phyloP scores from a whole-genome alignment of 306 rosid species.

The Prunus dulcis region DNA sequence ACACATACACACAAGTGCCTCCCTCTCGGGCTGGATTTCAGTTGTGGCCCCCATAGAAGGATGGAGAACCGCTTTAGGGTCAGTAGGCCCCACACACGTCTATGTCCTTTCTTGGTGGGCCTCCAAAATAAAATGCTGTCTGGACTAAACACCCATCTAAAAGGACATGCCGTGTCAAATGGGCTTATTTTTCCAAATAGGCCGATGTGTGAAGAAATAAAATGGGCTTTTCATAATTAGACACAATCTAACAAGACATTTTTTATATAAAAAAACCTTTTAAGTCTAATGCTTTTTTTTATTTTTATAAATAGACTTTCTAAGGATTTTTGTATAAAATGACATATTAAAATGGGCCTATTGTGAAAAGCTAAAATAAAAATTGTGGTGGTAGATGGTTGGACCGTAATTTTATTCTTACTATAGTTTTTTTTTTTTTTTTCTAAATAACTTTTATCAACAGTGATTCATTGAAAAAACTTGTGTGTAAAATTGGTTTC shows the following conservation, averaged over 20 bases:
- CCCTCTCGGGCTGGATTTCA: neutral
- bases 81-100: neutral
- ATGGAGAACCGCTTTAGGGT: neutral
- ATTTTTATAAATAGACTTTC: too few species aligned
- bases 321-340: neutral
- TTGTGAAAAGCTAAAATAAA: neutral
- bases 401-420: too few species aligned
- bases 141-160: neutral
- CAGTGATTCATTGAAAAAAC: too few species aligned
- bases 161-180: neutral
- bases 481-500: too few species aligned
- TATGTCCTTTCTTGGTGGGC: neutral
- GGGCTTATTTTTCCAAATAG: neutral
- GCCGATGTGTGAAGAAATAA: neutral
- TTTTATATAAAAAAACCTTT: too few species aligned
- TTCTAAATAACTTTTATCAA: too few species aligned
- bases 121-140: neutral
- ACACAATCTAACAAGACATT: too few species aligned
- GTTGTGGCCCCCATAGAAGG: neutral
- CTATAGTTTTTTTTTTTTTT: too few species aligned
- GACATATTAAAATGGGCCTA: too few species aligned
- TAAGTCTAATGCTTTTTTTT: too few species aligned
- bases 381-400: neutral
- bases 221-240: too few species aligned
- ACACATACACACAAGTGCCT: neutral